These are phyloP conservation scores for Avena atlantica DNA, from an alignment of 176 grass and related monocot species.

Conservation along the genomic window DNA sequence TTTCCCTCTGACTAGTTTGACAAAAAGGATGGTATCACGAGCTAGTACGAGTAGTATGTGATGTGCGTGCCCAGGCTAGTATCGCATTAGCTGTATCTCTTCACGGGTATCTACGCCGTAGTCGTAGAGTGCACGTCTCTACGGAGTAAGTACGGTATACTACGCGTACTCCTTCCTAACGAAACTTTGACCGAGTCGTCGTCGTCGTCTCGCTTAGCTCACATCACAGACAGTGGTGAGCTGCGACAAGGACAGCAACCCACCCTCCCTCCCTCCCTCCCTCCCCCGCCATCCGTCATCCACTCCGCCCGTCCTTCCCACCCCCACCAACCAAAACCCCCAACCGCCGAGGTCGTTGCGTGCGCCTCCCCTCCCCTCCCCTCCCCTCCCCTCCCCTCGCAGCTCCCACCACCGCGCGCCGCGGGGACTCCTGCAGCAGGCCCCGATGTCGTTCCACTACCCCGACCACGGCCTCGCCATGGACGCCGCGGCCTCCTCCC, in stretches of 20 bases:
- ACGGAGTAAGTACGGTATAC: not conserved
- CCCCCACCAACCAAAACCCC: constrained; percentile 49
- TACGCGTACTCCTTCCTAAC: not conserved
- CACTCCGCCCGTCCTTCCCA: constrained; percentile 39
- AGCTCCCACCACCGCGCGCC: not conserved
- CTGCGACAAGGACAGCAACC: constrained; percentile 20
- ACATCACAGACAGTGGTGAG: not conserved
- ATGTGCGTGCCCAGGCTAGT: too few species aligned
- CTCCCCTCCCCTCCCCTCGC: not conserved
- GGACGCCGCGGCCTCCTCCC: constrained; percentile 53
- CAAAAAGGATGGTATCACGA: too few species aligned
- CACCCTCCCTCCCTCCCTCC: not conserved
- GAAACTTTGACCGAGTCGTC: not conserved
- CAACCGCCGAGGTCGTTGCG: constrained; percentile 45
- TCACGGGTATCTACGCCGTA: not conserved
- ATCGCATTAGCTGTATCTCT: not conserved
- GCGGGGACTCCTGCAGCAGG: not conserved
- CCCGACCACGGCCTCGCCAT: constrained; percentile 54
- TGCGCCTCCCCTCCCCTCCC: not conserved
- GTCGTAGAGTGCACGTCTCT: not conserved
- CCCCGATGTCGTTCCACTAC: constrained; percentile 65
- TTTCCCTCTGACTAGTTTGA: too few species aligned
- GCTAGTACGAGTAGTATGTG: too few species aligned
- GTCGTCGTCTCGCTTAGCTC: not conserved
- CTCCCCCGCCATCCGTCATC: constrained; percentile 5